Conservation (phyloP, 768 basidiomycete species). For the Candolleomyces efflorescens region DNA sequence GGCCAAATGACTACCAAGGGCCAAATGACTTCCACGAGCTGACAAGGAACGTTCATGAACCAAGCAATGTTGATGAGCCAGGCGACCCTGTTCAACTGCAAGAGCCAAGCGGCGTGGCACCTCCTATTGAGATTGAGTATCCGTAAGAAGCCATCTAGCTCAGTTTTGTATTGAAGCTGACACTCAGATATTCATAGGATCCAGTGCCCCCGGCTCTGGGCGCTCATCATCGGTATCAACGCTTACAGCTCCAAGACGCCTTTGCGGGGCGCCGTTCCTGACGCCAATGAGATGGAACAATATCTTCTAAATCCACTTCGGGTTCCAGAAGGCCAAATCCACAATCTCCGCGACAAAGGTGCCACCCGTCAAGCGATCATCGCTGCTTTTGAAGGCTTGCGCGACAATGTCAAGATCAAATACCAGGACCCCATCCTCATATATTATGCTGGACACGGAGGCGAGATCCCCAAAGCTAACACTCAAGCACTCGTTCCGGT, state of each 20-base stretch:
- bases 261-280: constrained; percentile 32
- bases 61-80: too few species aligned
- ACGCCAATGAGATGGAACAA: constrained; percentile 33
- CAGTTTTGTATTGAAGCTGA: too few species aligned
- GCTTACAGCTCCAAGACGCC: constrained; percentile 22
- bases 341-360: constrained; percentile 28
- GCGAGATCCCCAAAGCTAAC: not conserved
- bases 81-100: too few species aligned
- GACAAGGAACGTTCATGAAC: too few species aligned
- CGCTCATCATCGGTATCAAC: constrained; percentile 42
- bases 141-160: too few species aligned
- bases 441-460: constrained; percentile 44
- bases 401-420: not conserved
- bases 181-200: too few species aligned
- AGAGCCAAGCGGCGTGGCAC: too few species aligned
- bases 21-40: too few species aligned
- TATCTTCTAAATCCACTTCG: constrained; percentile 26
- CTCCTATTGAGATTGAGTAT: too few species aligned
- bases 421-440: constrained; percentile 30
- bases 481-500: not conserved
- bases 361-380: constrained; percentile 36
- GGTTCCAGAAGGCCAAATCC: constrained; percentile 30
- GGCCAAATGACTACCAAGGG: too few species aligned
- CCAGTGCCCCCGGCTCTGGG: constrained; percentile 28
- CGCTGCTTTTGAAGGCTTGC: constrained; percentile 21